A percentile compares a stretch with the other conserved stretches of the same genome.
These are phyloP conservation scores for Vaccinium darrowii DNA, from an alignment of 148 eudicot genomes.

Conservation along the genomic window DNA sequence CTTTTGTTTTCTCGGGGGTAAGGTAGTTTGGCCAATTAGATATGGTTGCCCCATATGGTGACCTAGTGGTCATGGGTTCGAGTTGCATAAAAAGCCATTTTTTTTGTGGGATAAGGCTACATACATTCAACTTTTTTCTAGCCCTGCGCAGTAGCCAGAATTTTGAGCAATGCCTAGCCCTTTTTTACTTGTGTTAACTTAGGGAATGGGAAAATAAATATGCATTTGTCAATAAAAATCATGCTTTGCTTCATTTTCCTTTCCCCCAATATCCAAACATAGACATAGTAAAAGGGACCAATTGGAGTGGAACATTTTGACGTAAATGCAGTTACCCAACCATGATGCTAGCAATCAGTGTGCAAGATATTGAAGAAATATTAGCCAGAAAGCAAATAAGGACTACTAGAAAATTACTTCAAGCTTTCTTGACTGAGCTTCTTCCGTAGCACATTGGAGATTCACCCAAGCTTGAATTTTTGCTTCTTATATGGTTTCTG, in stretches of 20 bases:
- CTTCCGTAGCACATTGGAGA: conserved; percentile 88
- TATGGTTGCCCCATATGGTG: not conserved
- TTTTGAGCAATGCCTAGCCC: not conserved
- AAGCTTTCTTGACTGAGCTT: conserved; percentile 90
- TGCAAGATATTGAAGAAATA: not conserved
- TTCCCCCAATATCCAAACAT: not conserved
- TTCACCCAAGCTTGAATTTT: conserved; percentile 93
- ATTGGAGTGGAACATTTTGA: not conserved
- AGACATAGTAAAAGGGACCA: not conserved
- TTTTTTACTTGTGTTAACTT: not conserved
- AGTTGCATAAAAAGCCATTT: not conserved
- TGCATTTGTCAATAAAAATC: not conserved
- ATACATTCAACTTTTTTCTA: not conserved
- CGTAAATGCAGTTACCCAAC: not conserved
- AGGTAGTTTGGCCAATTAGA: not conserved
- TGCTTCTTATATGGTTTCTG: conserved; percentile 43
- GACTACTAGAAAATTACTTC: conserved; percentile 45
- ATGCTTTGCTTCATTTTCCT: not conserved
- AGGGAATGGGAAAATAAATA: not conserved
- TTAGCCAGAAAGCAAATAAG: not conserved
- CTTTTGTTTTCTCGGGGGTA: not conserved
- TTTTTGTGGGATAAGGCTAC: not conserved
- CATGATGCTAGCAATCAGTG: not conserved
- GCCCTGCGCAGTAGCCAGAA: not conserved
- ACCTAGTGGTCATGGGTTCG: not conserved